A percentile compares a stretch with the other conserved stretches of the same genome.
Evolutionary conservation across 106 monocot genomes (phyloP).

Genomic region (Xerophyta viscosa): DNA sequence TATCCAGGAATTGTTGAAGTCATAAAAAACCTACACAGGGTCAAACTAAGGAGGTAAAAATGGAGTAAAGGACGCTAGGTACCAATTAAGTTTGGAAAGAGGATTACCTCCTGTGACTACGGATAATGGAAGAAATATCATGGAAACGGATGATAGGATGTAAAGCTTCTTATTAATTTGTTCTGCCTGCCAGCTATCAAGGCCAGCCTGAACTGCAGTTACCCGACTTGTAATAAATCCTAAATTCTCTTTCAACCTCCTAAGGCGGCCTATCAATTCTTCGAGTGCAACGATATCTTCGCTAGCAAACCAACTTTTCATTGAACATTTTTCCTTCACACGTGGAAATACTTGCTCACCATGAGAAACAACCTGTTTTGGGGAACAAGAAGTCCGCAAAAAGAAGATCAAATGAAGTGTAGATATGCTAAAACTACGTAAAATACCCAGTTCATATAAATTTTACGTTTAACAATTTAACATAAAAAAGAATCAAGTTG

Average conservation of each 20-base stretch:
- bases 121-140: slow-evolving; percentile 91
- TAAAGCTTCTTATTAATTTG: slow-evolving; percentile 93
- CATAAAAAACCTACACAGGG: no score
- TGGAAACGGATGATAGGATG: slow-evolving; percentile 84
- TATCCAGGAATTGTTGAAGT: no score
- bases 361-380: no score
- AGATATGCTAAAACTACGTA: no score
- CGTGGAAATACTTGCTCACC: slow-evolving; percentile 96
- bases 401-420: no score
- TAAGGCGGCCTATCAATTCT: slow-evolving; percentile 76
- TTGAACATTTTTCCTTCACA: slow-evolving; percentile 85
- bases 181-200: slow-evolving; percentile 97
- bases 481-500: no score
- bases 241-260: slow-evolving; percentile 84
- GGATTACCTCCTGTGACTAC: slow-evolving; percentile 86
- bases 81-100: neutral
- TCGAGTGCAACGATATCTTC: slow-evolving; percentile 75
- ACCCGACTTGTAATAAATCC: slow-evolving; percentile 78
- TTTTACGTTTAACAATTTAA: no score
- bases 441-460: no score
- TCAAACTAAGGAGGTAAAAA: no score
- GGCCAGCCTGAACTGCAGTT: slow-evolving; percentile 88
- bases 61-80: no score
- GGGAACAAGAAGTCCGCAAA: no score
- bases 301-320: slow-evolving; percentile 64